Percentiles rank a stretch among this genome's conserved stretches.
Conservation (phyloP, 345 rosid species). For the Eucalyptus victrix region DNA sequence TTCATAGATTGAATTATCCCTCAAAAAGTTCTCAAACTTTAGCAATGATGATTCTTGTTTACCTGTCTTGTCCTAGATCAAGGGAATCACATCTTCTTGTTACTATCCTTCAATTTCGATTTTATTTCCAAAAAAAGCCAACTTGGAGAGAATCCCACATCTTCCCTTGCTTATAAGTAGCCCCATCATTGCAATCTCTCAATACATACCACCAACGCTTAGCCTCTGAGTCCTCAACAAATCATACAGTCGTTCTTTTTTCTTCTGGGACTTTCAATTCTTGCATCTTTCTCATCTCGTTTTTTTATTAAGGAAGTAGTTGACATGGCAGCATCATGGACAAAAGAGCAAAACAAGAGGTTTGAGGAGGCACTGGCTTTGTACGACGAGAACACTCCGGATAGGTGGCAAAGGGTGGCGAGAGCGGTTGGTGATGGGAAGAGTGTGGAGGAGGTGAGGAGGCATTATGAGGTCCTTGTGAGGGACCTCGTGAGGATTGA, state of each 20-base stretch:
- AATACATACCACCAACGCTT: neutral
- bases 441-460: slow-evolving; percentile 7
- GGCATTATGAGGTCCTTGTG: slow-evolving; percentile 3
- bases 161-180: neutral
- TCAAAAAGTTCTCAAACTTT: neutral
- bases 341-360: slow-evolving; percentile 3
- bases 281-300: neutral
- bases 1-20: neutral
- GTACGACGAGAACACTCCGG: neutral
- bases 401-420: slow-evolving; percentile 7
- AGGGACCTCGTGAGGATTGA: slow-evolving; percentile 5
- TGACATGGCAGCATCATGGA: slow-evolving; percentile 1
- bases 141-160: neutral
- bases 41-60: neutral
- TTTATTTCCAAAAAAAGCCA: neutral
- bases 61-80: neutral
- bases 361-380: slow-evolving; percentile 12
- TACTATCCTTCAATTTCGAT: neutral
- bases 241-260: neutral
- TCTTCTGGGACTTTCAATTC: neutral
- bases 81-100: neutral
- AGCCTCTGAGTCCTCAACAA: neutral
- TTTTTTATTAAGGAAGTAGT: neutral
- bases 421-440: slow-evolving; percentile 1
- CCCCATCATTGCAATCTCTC: neutral